Evolutionary conservation across 208 protist species (phyloP).

Genomic region (Leishmania mexicana): DNA sequence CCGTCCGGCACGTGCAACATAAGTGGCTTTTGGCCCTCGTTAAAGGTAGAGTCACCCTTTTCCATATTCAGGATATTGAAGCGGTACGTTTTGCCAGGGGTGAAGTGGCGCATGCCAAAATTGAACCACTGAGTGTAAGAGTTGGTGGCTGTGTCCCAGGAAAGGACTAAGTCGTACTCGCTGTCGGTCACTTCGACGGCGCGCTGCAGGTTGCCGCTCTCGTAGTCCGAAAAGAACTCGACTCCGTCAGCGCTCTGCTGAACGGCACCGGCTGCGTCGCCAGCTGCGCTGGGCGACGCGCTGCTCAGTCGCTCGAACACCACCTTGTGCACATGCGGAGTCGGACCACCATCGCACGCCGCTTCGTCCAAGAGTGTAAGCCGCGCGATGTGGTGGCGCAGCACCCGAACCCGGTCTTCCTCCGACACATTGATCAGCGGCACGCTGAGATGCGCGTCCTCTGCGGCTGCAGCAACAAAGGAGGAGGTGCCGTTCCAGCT

Average conservation of each 20-base stretch:
- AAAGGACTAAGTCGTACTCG: constrained; percentile 96
- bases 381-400: constrained; percentile 67
- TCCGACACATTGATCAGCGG: constrained; percentile 40
- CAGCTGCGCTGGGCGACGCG: background rate
- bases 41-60: constrained; percentile 94
- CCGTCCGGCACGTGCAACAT: constrained; percentile 75
- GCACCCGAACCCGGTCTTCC: constrained; percentile 41
- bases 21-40: constrained; percentile 94
- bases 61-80: constrained; percentile 98
- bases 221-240: constrained; percentile 93
- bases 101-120: constrained; percentile 85
- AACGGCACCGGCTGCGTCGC: background rate
- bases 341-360: constrained; percentile 42
- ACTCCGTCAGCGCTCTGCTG: constrained; percentile 35
- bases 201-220: constrained; percentile 94
- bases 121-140: constrained; percentile 98
- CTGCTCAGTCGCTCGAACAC: constrained; percentile 28
- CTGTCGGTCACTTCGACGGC: constrained; percentile 80
- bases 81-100: constrained; percentile 75
- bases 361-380: constrained; percentile 35
- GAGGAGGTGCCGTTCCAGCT: constrained; percentile 19
- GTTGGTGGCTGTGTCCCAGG: constrained; percentile 93
- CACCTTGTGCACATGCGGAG: constrained; percentile 32
- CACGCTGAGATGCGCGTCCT: constrained; percentile 24
- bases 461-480: background rate